A percentile compares a stretch with the other conserved stretches of the same genome.
phyloP scores from a whole-genome alignment of 331 rosid species.

The Pyrus hybrid region DNA sequence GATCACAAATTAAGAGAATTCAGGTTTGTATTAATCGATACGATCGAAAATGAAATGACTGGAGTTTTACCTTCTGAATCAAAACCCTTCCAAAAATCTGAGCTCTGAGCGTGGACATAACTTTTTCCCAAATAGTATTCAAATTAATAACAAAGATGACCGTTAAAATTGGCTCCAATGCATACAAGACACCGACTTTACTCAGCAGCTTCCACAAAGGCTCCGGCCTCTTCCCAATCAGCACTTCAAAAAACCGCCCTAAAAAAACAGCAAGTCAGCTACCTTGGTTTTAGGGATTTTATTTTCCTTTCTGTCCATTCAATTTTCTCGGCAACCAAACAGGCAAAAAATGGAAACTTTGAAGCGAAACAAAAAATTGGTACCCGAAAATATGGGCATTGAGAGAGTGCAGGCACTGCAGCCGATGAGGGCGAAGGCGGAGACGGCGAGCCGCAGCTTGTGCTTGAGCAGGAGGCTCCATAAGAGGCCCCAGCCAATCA shows the following conservation, averaged over 20 bases:
- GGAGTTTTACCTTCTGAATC: conserved; percentile 69
- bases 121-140: conserved; percentile 88
- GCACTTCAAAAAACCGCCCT: conserved; percentile 85
- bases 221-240: conserved; percentile 76
- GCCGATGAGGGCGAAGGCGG: conserved; percentile 48
- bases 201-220: conserved; percentile 81
- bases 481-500: conserved; percentile 47
- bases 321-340: conserved; percentile 8
- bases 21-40: neutral
- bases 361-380: neutral
- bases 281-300: neutral
- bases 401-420: conserved; percentile 83
- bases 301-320: neutral
- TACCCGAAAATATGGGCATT: conserved; percentile 86
- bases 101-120: conserved; percentile 84
- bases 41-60: neutral
- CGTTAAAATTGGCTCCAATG: conserved; percentile 84
- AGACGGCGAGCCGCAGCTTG: conserved; percentile 50
- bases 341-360: neutral
- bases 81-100: conserved; percentile 81
- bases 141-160: conserved; percentile 70
- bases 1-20: neutral
- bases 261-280: neutral
- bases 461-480: conserved; percentile 55
- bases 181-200: conserved; percentile 73